These are phyloP conservation scores for Botrytis pseudocinerea DNA, from an alignment of 2,329 filamentous ascomycete genomes.

Conservation along the genomic window DNA sequence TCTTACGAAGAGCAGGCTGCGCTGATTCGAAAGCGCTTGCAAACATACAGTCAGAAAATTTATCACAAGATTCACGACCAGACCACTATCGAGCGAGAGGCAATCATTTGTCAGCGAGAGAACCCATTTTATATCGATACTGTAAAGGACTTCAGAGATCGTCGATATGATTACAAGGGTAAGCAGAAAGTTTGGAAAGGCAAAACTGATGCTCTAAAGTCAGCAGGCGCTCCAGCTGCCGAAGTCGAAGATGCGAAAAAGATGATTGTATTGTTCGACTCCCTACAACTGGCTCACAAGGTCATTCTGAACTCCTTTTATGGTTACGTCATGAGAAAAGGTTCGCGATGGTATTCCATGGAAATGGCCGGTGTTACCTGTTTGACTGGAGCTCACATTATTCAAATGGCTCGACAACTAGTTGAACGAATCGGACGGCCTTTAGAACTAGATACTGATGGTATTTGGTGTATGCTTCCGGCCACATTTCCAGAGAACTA, in stretches of 20 bases:
- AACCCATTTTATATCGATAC: slow-evolving; percentile 99
- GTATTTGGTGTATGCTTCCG: slow-evolving; percentile 99
- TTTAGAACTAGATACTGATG: slow-evolving; percentile 93
- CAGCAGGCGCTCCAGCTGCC: slow-evolving; percentile 69
- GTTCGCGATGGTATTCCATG: slow-evolving; percentile 97
- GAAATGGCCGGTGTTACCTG: slow-evolving; percentile 99
- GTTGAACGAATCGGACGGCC: slow-evolving; percentile 92
- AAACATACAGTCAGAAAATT: slow-evolving; percentile 95
- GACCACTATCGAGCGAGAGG: slow-evolving; percentile 88
- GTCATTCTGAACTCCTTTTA: slow-evolving; percentile 99
- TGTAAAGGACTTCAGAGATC: slow-evolving; percentile 92
- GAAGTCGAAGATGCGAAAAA: slow-evolving; percentile 96
- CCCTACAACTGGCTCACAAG: slow-evolving; percentile 93
- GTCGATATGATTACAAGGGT: slow-evolving; percentile 97
- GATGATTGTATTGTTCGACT: slow-evolving; percentile 97
- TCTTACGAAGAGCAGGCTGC: slow-evolving; percentile 77
- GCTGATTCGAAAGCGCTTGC: slow-evolving; percentile 81
- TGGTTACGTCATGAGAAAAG: slow-evolving; percentile 98
- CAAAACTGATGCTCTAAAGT: slow-evolving; percentile 85
- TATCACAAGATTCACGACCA: slow-evolving; percentile 99
- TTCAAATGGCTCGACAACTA: slow-evolving; percentile 90
- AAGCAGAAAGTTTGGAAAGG: slow-evolving; percentile 98
- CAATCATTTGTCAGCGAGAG: slow-evolving; percentile 96
- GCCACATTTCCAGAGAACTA: slow-evolving; percentile 97
- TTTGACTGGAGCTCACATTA: slow-evolving; percentile 92